A percentile compares a stretch with the other conserved stretches of the same genome.
phyloP scores from a whole-genome alignment of 2,329 filamentous ascomycete species.

The Sporothrix globosa region DNA sequence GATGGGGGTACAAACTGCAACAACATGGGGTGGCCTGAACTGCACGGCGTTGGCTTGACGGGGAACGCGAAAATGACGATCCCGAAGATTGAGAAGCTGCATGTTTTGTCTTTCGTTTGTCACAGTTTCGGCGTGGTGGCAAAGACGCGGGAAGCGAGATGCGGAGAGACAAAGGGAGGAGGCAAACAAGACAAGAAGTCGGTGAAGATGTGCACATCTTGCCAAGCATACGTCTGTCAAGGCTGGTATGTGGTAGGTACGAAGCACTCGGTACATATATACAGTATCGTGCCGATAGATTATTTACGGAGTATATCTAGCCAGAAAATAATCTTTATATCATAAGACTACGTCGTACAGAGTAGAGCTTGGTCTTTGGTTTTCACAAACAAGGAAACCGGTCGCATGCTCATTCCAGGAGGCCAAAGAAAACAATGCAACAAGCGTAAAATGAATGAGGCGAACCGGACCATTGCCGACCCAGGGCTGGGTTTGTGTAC shows the following conservation, averaged over 20 bases:
- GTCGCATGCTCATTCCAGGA: slow-evolving; percentile 14
- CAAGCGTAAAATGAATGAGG: neutral
- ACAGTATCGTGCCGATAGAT: too few species aligned
- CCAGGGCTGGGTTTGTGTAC: slow-evolving; percentile 5
- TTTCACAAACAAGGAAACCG: slow-evolving; percentile 4
- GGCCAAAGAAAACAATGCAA: neutral
- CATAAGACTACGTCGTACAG: too few species aligned
- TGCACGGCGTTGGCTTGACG: neutral
- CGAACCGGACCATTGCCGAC: neutral
- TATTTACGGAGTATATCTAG: too few species aligned
- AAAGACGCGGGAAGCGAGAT: neutral
- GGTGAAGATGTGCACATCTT: slow-evolving; percentile 11
- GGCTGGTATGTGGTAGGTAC: neutral
- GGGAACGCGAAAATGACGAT: neutral
- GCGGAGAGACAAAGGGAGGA: neutral
- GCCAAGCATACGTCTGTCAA: neutral
- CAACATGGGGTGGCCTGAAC: neutral
- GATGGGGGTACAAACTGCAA: neutral
- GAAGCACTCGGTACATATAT: too few species aligned
- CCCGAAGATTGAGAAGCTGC: too few species aligned
- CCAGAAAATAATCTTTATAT: too few species aligned
- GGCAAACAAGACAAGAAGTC: neutral
- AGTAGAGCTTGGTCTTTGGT: too few species aligned
- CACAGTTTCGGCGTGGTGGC: neutral
- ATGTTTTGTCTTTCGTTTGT: neutral